phyloP scores from a whole-genome alignment of 352 stramenopile genomes.

The Globisporangium nodosum region DNA sequence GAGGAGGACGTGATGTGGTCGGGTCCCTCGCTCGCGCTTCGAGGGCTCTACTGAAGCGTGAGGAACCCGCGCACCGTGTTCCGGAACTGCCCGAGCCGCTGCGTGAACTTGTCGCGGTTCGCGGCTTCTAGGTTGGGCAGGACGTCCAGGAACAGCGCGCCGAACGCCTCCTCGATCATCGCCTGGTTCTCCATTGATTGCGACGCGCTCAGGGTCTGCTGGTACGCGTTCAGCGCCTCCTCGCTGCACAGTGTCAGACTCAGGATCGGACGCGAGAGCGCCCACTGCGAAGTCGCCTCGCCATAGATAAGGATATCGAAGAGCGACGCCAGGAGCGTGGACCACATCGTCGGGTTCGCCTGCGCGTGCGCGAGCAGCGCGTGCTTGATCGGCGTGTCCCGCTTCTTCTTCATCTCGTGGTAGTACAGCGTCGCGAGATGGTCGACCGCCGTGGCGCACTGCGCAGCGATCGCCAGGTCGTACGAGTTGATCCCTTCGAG shows the following conservation, averaged over 20 bases:
- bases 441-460: constrained; percentile 96
- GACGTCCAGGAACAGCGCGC: constrained; percentile 94
- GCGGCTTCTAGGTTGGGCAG: constrained; percentile 93
- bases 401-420: constrained; percentile 95
- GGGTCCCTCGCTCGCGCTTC: background rate
- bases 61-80: constrained; percentile 93
- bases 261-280: constrained; percentile 96
- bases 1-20: too few species aligned
- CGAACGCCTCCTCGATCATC: constrained; percentile 94
- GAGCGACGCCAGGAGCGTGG: constrained; percentile 81
- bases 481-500: constrained; percentile 85
- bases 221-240: constrained; percentile 90
- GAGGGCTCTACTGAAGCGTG: constrained; percentile 69
- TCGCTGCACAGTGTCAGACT: constrained; percentile 96
- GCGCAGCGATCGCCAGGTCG: constrained; percentile 91
- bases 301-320: constrained; percentile 98
- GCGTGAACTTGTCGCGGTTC: constrained; percentile 98
- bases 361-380: constrained; percentile 89
- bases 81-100: constrained; percentile 96
- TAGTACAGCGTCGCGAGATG: constrained; percentile 91
- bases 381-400: constrained; percentile 92
- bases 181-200: constrained; percentile 92
- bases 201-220: constrained; percentile 92
- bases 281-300: constrained; percentile 96
- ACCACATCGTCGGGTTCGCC: constrained; percentile 92